These are phyloP conservation scores for Panellus pusillus DNA, from an alignment of 768 basidiomycete genomes.

Conservation along the genomic window DNA sequence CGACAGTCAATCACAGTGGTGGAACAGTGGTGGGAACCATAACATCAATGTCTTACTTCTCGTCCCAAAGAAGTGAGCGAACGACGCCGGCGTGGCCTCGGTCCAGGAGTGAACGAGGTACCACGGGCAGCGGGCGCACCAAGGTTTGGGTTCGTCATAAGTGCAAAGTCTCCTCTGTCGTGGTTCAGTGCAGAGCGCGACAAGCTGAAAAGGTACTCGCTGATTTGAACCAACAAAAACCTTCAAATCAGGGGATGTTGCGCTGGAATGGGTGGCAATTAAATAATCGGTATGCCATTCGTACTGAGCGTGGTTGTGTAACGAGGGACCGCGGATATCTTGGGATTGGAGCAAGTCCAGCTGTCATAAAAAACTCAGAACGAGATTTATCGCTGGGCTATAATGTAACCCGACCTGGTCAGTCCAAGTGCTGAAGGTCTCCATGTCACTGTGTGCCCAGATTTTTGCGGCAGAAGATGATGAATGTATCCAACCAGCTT, in stretches of 20 bases:
- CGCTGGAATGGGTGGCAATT: constrained; percentile 48
- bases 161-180: constrained; percentile 49
- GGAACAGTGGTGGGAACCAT: background rate
- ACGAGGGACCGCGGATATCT: constrained; percentile 66
- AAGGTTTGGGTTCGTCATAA: constrained; percentile 47
- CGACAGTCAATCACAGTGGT: background rate
- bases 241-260: constrained; percentile 39
- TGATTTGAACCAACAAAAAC: constrained; percentile 77
- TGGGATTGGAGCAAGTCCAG: constrained; percentile 56
- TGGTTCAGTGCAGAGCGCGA: background rate
- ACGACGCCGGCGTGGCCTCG: constrained; percentile 58
- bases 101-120: constrained; percentile 52
- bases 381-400: background rate
- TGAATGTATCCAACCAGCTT: constrained; percentile 65
- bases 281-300: constrained; percentile 84
- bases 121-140: constrained; percentile 44
- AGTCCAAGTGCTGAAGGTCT: constrained; percentile 87
- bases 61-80: constrained; percentile 56
- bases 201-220: constrained; percentile 35
- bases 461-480: constrained; percentile 40
- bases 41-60: constrained; percentile 35
- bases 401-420: constrained; percentile 48
- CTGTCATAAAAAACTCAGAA: constrained; percentile 33
- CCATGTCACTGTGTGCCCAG: constrained; percentile 95
- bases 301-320: constrained; percentile 48